Evolutionary conservation across 106 monocot genomes (phyloP).

Genomic region (Platanthera guangdongensis): DNA sequence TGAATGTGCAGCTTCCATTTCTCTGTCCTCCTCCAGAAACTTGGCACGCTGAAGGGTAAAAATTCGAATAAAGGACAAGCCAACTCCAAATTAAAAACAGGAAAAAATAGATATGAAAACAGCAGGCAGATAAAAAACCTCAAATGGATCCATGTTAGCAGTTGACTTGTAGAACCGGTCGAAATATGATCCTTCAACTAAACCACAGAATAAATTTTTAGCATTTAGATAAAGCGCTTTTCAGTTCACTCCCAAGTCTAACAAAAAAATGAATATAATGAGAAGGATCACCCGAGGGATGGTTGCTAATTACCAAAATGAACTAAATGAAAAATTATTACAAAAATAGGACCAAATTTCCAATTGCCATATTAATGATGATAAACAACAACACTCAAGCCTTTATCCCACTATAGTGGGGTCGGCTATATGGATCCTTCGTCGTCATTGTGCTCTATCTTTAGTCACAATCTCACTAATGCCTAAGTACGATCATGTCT

Average conservation of each 20-base stretch:
- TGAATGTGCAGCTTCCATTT: conserved; percentile 96
- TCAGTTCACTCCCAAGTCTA: background rate
- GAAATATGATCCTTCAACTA: conserved; percentile 70
- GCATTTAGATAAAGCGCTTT: background rate
- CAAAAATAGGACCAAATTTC: no score
- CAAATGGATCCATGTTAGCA: conserved; percentile 62
- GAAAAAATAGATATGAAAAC: background rate
- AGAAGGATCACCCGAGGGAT: background rate
- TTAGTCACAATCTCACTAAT: no score
- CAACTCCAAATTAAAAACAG: background rate
- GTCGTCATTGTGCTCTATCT: no score
- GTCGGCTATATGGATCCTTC: no score
- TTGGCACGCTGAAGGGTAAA: conserved; percentile 55
- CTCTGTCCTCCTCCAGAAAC: conserved; percentile 73
- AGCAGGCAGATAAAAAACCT: conserved; percentile 35
- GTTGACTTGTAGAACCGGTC: conserved; percentile 83
- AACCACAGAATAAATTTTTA: background rate
- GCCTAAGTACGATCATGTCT: no score
- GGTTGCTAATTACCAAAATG: no score
- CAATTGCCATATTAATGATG: no score
- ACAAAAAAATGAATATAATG: background rate
- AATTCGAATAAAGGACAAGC: background rate
- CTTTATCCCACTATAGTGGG: no score
- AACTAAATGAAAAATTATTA: no score
- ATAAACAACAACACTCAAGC: no score